Conservation (phyloP, 1,284 basidiomycete species). For the Apiotrichum montevideense region DNA sequence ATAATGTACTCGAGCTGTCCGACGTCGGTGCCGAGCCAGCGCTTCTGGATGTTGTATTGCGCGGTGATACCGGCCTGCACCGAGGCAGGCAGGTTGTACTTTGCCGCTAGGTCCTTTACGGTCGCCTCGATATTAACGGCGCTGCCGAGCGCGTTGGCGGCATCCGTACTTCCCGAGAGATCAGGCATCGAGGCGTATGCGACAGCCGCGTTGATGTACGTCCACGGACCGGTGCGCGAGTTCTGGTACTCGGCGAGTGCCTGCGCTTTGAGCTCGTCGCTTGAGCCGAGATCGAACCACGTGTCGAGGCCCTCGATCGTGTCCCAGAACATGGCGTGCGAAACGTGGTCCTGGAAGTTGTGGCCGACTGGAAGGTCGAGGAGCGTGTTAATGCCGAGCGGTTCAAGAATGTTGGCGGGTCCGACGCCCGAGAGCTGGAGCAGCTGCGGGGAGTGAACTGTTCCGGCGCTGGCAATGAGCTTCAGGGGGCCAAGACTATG, state of each 20-base stretch:
- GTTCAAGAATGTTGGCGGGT: background rate
- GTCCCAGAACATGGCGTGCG: slow-evolving; percentile 32
- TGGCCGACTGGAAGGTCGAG: slow-evolving; percentile 17
- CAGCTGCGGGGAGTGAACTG: slow-evolving; percentile 4
- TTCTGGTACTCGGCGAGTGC: slow-evolving; percentile 26
- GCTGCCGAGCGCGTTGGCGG: slow-evolving; percentile 23
- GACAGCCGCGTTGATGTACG: slow-evolving; percentile 45
- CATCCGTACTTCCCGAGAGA: slow-evolving; percentile 15
- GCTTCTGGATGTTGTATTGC: slow-evolving; percentile 34
- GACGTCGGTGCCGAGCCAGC: slow-evolving; percentile 27
- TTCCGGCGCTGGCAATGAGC: background rate
- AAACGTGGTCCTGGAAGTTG: slow-evolving; percentile 24
- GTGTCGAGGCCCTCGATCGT: slow-evolving; percentile 24
- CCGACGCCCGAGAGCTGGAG: slow-evolving; percentile 8
- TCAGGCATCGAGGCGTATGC: slow-evolving; percentile 31
- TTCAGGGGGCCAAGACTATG: background rate
- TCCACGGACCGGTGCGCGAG: slow-evolving; percentile 35
- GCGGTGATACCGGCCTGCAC: slow-evolving; percentile 32
- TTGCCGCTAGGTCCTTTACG: slow-evolving; percentile 58
- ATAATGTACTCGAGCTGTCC: slow-evolving; percentile 44
- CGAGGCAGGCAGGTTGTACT: slow-evolving; percentile 28
- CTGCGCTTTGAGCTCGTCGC: slow-evolving; percentile 23
- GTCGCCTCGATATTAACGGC: slow-evolving; percentile 59
- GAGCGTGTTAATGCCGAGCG: slow-evolving; percentile 11
- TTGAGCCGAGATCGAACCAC: slow-evolving; percentile 33